phyloP scores from a whole-genome alignment of 192 early-diverging fungal genomes.

The Backusella australiensis region DNA sequence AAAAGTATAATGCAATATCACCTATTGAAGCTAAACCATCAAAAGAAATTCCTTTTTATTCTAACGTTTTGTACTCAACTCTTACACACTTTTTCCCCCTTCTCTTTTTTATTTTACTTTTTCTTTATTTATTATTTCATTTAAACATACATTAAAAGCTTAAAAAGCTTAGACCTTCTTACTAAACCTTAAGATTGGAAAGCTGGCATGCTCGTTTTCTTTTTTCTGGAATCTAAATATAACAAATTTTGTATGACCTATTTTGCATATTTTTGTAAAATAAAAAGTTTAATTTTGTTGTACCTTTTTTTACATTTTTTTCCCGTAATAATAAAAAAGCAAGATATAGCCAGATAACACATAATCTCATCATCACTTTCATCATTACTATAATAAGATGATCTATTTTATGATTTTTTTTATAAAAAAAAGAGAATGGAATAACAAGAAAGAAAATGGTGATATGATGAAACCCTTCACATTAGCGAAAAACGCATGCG shows the following conservation, averaged over 20 bases:
- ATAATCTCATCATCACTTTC: no score
- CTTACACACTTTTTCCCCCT: neutral
- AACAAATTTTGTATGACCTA: neutral
- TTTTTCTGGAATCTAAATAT: conserved; percentile 3
- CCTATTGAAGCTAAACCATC: neutral
- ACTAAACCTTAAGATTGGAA: neutral
- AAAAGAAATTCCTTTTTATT: neutral
- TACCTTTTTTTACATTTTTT: neutral
- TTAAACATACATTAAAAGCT: neutral
- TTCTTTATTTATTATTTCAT: neutral
- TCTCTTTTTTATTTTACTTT: neutral
- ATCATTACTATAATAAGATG: no score
- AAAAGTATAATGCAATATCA: conserved; percentile 1
- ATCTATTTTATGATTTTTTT: no score
- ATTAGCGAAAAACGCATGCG: neutral
- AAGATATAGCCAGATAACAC: neutral
- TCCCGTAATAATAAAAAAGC: neutral
- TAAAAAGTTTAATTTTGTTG: neutral
- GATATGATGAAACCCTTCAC: neutral
- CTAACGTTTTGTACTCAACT: neutral
- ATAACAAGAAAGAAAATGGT: neutral
- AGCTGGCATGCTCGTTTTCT: neutral
- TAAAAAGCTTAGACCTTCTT: neutral
- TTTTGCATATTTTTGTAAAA: conserved; percentile 1
- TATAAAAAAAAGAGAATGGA: neutral